Base-by-base conservation (phyloP, 495 filamentous ascomycete genomes). In the Pyrenula aspistea region DNA sequence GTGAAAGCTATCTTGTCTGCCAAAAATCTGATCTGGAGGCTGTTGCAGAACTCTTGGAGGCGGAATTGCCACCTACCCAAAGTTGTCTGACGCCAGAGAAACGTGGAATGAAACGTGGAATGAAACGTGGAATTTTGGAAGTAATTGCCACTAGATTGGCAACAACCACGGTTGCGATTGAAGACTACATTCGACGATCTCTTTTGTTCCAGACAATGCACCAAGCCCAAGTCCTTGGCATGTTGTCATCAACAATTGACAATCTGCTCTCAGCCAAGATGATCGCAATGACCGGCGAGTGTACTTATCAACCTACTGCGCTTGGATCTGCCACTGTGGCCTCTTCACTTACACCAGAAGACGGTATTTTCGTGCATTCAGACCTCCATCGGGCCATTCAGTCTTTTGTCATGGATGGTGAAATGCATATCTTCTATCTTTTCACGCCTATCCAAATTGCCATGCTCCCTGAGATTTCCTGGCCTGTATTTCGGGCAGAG, bases 341-440 rank as follows among this genome's bases (percentile, higher is more conserved):
- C 2, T 88, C 88, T 0, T 80, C 82, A 0, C 75, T 93, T 31
- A 77, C 84, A 4, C 88, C 87, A 0, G 84, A 88, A 57, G 88
- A 91, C 62, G 88, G 88, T 1, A 66, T 89, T 0, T 91, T 89
- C 61, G 73, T 91, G 8, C 73, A 90, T 59, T 73, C 79, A 51
- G 88, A 91, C 61, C 71, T 91, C 55, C 74, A 74, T 56, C 74
- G 77, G 57, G 86, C 88, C 0, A 65, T 91, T 2, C 73, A 79
- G 52, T 85, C 83, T 3, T 93, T 93, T 57, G 88, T 90, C 19
- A 82, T 93, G 79, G 86, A 90, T 62, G 86, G 85, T 19, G 88
- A 93, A 52, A 84, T 93, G 84, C 88, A 93, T 62, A 76, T 90
- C 42, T 78, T 91, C 53, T 93, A 91, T 65, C 83, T 82, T 57